These are phyloP conservation scores for Jimgerdemannia flammicorona DNA, from an alignment of 192 early-diverging fungal genomes.

Conservation along the genomic window DNA sequence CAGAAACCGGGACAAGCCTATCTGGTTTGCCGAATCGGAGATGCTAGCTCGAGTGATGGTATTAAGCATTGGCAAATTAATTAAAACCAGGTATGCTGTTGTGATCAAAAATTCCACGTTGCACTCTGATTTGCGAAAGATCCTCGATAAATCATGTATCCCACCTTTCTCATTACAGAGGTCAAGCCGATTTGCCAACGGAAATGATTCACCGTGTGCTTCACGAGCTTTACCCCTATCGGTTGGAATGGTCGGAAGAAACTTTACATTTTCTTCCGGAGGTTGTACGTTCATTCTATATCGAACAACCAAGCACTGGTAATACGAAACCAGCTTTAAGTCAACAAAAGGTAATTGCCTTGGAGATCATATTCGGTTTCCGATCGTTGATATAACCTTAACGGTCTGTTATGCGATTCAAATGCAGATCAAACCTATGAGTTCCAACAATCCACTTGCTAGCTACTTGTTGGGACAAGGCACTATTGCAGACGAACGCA, in stretches of 20 bases:
- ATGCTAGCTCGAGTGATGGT: constrained; percentile 51
- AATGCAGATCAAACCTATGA: constrained; percentile 14
- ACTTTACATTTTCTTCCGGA: constrained; percentile 52
- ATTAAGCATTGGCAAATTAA: constrained; percentile 42
- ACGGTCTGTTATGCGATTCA: neutral
- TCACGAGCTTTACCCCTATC: constrained; percentile 42
- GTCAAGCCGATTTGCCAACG: constrained; percentile 45
- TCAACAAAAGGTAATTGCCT: neutral
- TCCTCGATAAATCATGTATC: neutral
- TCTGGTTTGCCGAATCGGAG: constrained; percentile 62
- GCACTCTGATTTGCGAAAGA: neutral
- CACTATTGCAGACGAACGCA: constrained; percentile 22
- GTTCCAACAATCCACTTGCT: constrained; percentile 18
- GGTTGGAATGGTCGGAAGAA: constrained; percentile 50
- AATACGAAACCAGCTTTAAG: neutral
- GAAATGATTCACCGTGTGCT: constrained; percentile 45
- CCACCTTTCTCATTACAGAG: constrained; percentile 18
- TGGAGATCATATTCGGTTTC: neutral
- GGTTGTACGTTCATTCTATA: constrained; percentile 41
- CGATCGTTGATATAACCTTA: neutral
- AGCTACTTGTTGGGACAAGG: constrained; percentile 28
- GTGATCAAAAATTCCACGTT: neutral
- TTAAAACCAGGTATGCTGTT: constrained; percentile 38
- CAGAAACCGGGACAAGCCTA: constrained; percentile 45
- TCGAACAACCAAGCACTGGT: neutral